phyloP scores from a whole-genome alignment of 345 rosid genomes.

The Syzygium jambos region DNA sequence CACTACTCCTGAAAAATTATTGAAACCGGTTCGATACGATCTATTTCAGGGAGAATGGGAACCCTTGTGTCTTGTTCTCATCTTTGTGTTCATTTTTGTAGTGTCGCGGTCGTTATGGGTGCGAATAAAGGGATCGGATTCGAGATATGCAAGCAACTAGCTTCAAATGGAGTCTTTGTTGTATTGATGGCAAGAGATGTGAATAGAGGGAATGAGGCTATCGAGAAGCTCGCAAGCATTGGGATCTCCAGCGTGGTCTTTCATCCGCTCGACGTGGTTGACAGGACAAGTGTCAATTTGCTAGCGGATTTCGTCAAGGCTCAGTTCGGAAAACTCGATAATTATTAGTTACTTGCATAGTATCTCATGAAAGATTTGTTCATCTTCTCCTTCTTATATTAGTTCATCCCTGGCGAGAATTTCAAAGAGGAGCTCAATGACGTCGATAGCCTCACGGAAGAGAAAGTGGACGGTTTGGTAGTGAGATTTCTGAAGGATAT shows the following conservation, averaged over 20 bases:
- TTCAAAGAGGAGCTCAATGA: background rate
- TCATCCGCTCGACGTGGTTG: slow-evolving; percentile 1
- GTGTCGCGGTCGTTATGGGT: slow-evolving; percentile 14
- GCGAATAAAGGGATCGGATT: slow-evolving; percentile 13
- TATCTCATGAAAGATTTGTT: background rate
- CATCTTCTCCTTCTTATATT: background rate
- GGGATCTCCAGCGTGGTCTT: slow-evolving; percentile 7
- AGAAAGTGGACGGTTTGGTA: slow-evolving; percentile 15
- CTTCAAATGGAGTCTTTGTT: slow-evolving; percentile 4
- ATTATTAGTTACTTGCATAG: background rate
- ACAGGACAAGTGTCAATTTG: background rate
- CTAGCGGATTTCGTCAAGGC: background rate
- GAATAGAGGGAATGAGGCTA: slow-evolving; percentile 5
- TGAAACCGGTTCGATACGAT: background rate
- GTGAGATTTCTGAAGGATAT: slow-evolving; percentile 4
- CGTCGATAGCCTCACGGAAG: background rate
- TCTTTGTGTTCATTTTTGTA: background rate
- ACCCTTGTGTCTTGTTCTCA: background rate
- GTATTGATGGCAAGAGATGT: slow-evolving; percentile 10
- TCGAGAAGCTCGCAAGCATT: background rate
- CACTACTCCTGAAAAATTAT: background rate
- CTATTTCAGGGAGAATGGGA: background rate
- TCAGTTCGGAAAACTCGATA: background rate
- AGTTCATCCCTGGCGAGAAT: slow-evolving; percentile 1
- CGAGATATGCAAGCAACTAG: slow-evolving; percentile 6